Evolutionary conservation across 768 basidiomycete species (phyloP), one percentile per base, ranked within the genome.

Genomic region (Cytidiella melzeri): DNA sequence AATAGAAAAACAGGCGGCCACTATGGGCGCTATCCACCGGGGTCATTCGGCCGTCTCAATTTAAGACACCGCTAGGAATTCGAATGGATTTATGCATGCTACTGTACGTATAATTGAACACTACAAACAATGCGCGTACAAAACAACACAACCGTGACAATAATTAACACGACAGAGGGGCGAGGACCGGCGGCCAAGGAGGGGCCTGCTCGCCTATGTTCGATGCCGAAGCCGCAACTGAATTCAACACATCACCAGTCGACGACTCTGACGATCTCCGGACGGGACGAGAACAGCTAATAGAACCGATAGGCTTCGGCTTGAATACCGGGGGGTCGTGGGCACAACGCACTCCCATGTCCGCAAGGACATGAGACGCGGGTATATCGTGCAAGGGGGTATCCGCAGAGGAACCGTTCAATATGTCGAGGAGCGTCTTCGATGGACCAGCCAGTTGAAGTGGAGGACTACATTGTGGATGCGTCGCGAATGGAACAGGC

Each of bases 111-210:
- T 36, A 36, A 36, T 36, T 36, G 34, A 18, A 36, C 18, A 36
- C 34, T 10, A 36, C 18, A 18, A 36, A 36, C 34, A 10, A 36
- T 10, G 10, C 10, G n/a, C 10, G 34, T 36, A 36, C 34, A 36
- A 18, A 36, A 18, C 34, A 36, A 18, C 34, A 10, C 18, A 18
- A 36, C 10, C 34, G n/a, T 10, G 34, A 36, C 10, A 36, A 10
- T 10, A 10, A 36, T 36, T 18, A n/a, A n/a, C n/a, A n/a, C n/a
- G n/a, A n/a, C n/a, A n/a, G n/a, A 15, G 37, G 37, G 21, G 50
- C 39, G 3, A 52, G 51, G 3, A 52, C 12, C 11, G 52, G 52
- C 11, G 52, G 52, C 52, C 52, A 53, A 10, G 52, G 37, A 15
- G 23, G 52, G 21, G 34, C 41, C 13, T 18, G 26, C 24, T 53